A percentile compares a stretch with the other conserved stretches of the same genome.
phyloP scores from a whole-genome alignment of 495 filamentous ascomycete species.

The Aspergillus avenaceus region DNA sequence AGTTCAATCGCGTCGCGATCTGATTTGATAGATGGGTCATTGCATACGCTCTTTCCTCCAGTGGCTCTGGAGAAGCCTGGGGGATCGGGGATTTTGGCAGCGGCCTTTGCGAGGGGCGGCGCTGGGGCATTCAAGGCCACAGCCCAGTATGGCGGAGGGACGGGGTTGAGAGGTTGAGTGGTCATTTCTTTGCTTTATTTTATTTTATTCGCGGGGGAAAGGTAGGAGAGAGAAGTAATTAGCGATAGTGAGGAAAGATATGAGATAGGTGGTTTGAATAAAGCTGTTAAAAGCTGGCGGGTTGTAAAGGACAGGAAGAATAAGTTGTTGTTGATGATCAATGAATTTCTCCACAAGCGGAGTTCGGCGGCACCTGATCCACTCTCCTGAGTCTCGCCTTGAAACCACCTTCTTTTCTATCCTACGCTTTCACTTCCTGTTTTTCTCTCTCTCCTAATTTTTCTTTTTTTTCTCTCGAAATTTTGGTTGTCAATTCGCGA shows the following conservation, averaged over 20 bases:
- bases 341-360: constrained; percentile 23
- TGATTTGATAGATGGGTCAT: background rate
- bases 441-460: constrained; percentile 2
- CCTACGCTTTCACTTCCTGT: constrained; percentile 15
- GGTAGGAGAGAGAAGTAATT: constrained; percentile 4
- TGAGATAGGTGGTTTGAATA: constrained; percentile 6
- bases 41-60: constrained; percentile 36
- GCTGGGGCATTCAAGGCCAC: constrained; percentile 68
- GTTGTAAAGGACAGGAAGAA: background rate
- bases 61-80: constrained; percentile 70
- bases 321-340: background rate
- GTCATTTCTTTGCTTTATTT: too few species aligned
- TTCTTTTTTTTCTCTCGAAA: constrained; percentile 1
- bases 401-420: constrained; percentile 13
- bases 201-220: too few species aligned
- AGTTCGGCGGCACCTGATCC: constrained; percentile 21
- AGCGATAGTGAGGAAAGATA: constrained; percentile 3
- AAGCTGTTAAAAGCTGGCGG: constrained; percentile 13
- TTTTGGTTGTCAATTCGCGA: constrained; percentile 1
- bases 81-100: constrained; percentile 70
- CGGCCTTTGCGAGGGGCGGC: constrained; percentile 51
- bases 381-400: constrained; percentile 27
- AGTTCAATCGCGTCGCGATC: too few species aligned
- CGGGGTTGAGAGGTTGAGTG: constrained; percentile 35
- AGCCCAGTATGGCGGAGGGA: constrained; percentile 74